phyloP scores from a whole-genome alignment of 2,329 filamentous ascomycete genomes.

The Fusarium sp. region DNA sequence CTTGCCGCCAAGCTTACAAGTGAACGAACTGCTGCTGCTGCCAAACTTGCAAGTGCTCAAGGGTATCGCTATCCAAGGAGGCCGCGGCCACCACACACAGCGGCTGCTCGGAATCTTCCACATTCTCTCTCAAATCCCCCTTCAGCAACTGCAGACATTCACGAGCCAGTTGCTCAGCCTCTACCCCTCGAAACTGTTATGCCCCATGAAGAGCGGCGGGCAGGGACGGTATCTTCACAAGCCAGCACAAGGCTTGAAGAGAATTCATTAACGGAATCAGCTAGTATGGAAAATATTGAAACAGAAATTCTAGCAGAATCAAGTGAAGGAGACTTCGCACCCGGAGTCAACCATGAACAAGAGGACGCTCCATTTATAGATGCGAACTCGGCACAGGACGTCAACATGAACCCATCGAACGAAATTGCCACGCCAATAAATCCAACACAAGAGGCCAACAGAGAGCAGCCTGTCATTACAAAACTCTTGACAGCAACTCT shows the following conservation, averaged over 20 bases:
- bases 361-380: background rate
- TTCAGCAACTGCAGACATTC: background rate
- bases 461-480: slow-evolving; percentile 13
- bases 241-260: background rate
- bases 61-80: slow-evolving; percentile 62
- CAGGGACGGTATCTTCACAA: background rate
- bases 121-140: slow-evolving; percentile 2
- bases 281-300: background rate
- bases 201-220: background rate
- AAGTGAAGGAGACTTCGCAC: background rate
- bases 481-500: slow-evolving; percentile 19
- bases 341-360: background rate
- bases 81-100: slow-evolving; percentile 49
- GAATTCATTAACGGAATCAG: slow-evolving; percentile 2
- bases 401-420: background rate
- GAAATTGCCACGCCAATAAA: background rate
- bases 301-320: background rate
- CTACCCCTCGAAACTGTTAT: background rate
- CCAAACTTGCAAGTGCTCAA: slow-evolving; percentile 63
- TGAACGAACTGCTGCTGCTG: slow-evolving; percentile 67
- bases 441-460: background rate
- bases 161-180: background rate
- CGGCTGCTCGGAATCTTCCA: background rate
- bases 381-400: background rate
- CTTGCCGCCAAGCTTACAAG: slow-evolving; percentile 68